phyloP scores from a whole-genome alignment of 2,329 filamentous ascomycete species.

The Ophiostoma triangulosporum region DNA sequence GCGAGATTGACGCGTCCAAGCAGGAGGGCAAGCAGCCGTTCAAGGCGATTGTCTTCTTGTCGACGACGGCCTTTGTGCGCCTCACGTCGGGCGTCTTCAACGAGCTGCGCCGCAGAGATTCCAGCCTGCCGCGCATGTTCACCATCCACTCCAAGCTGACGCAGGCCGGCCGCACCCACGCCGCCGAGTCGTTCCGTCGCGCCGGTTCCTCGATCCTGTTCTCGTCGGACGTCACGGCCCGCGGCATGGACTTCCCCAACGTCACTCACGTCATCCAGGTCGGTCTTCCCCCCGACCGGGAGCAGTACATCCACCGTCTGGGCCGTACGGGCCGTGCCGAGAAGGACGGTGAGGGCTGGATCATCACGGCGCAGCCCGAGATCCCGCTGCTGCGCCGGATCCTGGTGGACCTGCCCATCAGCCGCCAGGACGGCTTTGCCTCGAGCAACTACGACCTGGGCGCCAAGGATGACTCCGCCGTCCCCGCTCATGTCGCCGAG shows the following conservation, averaged over 20 bases:
- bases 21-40: conserved; percentile 46
- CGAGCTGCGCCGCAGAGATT: conserved; percentile 28
- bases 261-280: conserved; percentile 51
- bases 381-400: conserved; percentile 31
- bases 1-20: conserved; percentile 34
- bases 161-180: conserved; percentile 55
- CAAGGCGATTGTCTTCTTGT: conserved; percentile 93
- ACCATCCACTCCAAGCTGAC: conserved; percentile 69
- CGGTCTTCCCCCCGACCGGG: conserved; percentile 36
- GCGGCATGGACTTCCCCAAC: conserved; percentile 56
- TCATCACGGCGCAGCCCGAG: conserved; percentile 48
- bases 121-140: conserved; percentile 27
- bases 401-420: conserved; percentile 47
- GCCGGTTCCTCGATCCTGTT: conserved; percentile 52
- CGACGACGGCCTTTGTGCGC: conserved; percentile 60
- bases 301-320: conserved; percentile 49
- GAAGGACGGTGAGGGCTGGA: conserved; percentile 57
- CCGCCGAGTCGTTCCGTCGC: conserved; percentile 58
- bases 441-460: conserved; percentile 37
- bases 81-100: conserved; percentile 47
- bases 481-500: conserved; percentile 31
- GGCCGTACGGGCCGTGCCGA: conserved; percentile 61
- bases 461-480: conserved; percentile 27
- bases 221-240: conserved; percentile 67
- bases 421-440: conserved; percentile 37